Percentiles rank a stretch among this genome's conserved stretches.
Conservation (phyloP, 2,329 filamentous ascomycete genomes). For the Fusarium miscanthi region DNA sequence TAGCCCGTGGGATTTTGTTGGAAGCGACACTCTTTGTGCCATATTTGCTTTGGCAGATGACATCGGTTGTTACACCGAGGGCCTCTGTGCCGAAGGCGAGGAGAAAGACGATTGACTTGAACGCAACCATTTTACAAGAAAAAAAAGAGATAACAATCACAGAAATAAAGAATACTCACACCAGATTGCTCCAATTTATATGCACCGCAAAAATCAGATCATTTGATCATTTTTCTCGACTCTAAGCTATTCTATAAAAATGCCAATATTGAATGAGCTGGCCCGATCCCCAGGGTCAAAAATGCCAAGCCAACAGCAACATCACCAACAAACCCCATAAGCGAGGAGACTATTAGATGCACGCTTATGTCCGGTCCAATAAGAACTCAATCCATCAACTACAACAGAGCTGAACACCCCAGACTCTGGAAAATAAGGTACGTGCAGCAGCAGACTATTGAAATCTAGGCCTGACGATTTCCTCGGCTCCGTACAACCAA, state of each 20-base stretch:
- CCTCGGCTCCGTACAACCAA: neutral
- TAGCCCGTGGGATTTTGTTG: neutral
- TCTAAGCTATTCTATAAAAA: neutral
- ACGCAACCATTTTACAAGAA: neutral
- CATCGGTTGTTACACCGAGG: neutral
- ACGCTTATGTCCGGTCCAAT: neutral
- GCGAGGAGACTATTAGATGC: neutral
- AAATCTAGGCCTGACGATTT: neutral
- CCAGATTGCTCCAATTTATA: accelerated
- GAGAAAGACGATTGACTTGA: neutral
- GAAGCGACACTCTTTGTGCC: neutral
- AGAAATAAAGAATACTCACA: accelerated
- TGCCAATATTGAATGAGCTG: neutral
- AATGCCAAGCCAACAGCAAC: neutral
- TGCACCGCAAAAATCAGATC: neutral
- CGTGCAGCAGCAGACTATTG: neutral
- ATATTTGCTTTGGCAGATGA: neutral
- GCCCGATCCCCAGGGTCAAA: neutral
- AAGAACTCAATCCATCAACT: neutral
- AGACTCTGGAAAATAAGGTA: neutral
- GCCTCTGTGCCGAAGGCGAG: neutral
- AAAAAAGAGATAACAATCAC: neutral
- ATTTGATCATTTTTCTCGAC: neutral
- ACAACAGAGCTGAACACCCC: neutral
- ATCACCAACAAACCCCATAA: neutral